Base-by-base conservation (phyloP, 129 eudicot genomes). In the Dittrichia graveolens region DNA sequence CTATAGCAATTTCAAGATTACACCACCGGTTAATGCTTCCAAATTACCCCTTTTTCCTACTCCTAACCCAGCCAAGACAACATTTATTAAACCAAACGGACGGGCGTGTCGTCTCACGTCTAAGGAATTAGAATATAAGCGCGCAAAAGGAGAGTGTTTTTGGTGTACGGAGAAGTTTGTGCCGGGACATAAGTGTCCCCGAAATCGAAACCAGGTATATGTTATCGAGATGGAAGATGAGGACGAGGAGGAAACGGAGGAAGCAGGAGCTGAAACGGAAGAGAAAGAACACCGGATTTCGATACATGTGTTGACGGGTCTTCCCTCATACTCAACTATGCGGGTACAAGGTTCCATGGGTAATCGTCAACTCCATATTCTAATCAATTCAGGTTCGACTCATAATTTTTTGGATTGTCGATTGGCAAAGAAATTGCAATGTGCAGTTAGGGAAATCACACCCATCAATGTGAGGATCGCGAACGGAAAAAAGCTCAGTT, bases 151-250 rank as follows among this genome's bases (percentile, higher is more conserved):
- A n/a, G n/a, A n/a, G n/a, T n/a, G n/a, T n/a, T n/a, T n/a, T n/a
- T n/a, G n/a, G n/a, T n/a, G n/a, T n/a, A n/a, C n/a, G n/a, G n/a
- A n/a, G n/a, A n/a, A n/a, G n/a, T n/a, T n/a, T n/a, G n/a, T n/a
- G n/a, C 71, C 54, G 0, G 77, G 77, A 1, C 77, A 78, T 34
- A 70, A 31, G 11, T 78, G 72, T 5, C 7, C 46, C 1, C 47
- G 73, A n/a, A n/a, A n/a, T n/a, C n/a, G n/a, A n/a, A n/a, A n/a
- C n/a, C n/a, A n/a, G n/a, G n/a, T n/a, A n/a, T 9, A 41, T 14
- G 34, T 11, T 0, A 37, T 77, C 4, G 66, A 53, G 42, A 18
- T 31, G 3, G 75, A 52, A 3, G 69, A 49, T 0, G 81, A 68
- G 9, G 76, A 69, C 0, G 66, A 57, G 0, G 42, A 3, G 42